Base-by-base conservation (phyloP, 2,329 filamentous ascomycete genomes). In the Leptographium procerum region DNA sequence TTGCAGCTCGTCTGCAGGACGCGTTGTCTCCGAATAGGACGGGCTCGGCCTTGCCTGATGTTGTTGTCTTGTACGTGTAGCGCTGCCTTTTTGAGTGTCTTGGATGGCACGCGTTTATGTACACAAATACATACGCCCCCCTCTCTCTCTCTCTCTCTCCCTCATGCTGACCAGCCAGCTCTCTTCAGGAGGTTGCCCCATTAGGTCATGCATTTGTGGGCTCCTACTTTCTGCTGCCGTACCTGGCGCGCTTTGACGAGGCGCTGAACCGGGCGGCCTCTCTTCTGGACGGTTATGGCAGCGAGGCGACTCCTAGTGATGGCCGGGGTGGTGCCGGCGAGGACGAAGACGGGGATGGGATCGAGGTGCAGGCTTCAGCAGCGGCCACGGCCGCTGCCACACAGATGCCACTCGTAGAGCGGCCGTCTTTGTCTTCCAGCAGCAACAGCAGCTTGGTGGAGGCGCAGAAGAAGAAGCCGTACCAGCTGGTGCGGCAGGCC, bases 101-200 rank as follows among this genome's bases (percentile, higher is more conserved):
- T 3, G 34, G 31, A 6, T 33, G 31, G 10, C 31, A 33, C 31
- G 31, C 10, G 31, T 10, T 33, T 10, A 33, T 10, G 31, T 33
- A 10, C 31, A 5, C 31, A 33, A 5, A 36, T 11, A 14, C 34
- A 36, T 36, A 14, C 28, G 28, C 40, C 60, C 53, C 24, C 48
- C 5, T 24, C 31, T 45, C 16, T 19, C n/a, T 40, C 28, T 29
- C 9, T 7, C 22, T 24, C 7, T 40, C 28, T 22, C 3, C 11
- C n/a, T n/a, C n/a, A 7, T n/a, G 24, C 28, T 29, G 16, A 48
- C 48, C 13, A 33, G n/a, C 11, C 51, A 86, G 69, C 76, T 90
- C 91, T 78, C 80, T 99, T 22, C 91, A 99, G 72, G 94, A 99
- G 72, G 79, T 96, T 61, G 88, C 91, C 11, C 94, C 94, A 0